Conservation (phyloP, 1,284 basidiomycete genomes). For the Schizophyllum commune region DNA sequence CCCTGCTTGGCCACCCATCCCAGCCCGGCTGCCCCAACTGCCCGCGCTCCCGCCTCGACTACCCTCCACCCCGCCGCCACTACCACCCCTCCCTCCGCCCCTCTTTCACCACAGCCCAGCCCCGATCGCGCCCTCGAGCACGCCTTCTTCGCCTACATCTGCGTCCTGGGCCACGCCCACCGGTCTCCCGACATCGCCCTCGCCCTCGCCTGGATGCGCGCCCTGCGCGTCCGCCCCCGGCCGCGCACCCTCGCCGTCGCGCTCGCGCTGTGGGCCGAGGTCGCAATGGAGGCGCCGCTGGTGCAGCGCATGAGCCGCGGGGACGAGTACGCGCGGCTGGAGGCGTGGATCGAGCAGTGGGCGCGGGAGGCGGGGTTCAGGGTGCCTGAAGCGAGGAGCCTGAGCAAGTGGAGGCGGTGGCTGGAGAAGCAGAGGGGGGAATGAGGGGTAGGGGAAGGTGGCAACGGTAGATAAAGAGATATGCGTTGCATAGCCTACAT, state of each 20-base stretch:
- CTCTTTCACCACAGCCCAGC: too few species aligned
- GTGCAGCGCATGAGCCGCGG: constrained; percentile 32
- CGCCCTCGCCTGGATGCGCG: constrained; percentile 74
- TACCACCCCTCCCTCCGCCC: too few species aligned
- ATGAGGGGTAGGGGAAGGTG: too few species aligned
- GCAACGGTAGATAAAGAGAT: too few species aligned
- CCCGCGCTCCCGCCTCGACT: constrained; percentile 50
- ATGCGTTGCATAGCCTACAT: too few species aligned
- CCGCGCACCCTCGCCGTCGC: constrained; percentile 52
- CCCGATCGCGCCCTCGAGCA: too few species aligned
- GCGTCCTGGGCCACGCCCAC: neutral
- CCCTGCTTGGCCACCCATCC: too few species aligned
- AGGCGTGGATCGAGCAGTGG: constrained; percentile 64
- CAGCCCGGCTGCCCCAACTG: constrained; percentile 12
- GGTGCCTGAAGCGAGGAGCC: constrained; percentile 37
- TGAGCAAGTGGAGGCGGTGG: constrained; percentile 30
- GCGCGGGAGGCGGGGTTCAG: constrained; percentile 33
- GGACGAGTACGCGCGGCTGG: constrained; percentile 41
- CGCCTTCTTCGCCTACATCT: too few species aligned
- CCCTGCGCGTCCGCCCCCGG: constrained; percentile 45
- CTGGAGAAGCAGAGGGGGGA: constrained; percentile 42
- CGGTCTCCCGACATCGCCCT: constrained; percentile 55
- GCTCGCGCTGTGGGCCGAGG: constrained; percentile 66
- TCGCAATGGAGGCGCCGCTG: constrained; percentile 51
- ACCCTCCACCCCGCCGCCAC: constrained; percentile 23